phyloP scores from a whole-genome alignment of 495 filamentous ascomycete genomes.

The Sphaerosporella brunnea region DNA sequence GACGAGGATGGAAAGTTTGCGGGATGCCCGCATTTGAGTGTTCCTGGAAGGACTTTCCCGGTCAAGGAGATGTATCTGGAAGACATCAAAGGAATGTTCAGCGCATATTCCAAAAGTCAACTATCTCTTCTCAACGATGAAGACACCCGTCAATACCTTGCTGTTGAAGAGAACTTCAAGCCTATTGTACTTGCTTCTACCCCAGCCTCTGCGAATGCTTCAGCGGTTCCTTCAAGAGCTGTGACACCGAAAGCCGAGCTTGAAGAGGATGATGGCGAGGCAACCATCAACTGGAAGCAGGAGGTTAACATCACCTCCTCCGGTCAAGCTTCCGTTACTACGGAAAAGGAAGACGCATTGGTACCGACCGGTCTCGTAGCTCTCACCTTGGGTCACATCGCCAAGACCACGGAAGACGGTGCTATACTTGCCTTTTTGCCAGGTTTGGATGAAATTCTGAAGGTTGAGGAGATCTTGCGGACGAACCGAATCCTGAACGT shows the following conservation, averaged over 20 bases:
- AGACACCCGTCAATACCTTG: constrained; percentile 27
- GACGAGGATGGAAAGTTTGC: constrained; percentile 21
- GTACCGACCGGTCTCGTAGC: constrained; percentile 35
- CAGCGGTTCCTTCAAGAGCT: constrained; percentile 18
- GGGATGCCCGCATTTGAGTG: constrained; percentile 35
- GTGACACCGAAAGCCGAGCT: constrained; percentile 9
- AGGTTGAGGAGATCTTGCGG: constrained; percentile 27
- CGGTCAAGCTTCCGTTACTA: constrained; percentile 21
- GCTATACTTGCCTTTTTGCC: constrained; percentile 43
- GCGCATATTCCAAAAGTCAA: constrained; percentile 15
- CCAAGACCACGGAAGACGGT: constrained; percentile 32
- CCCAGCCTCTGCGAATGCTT: constrained; percentile 14
- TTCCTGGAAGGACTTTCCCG: constrained; percentile 40
- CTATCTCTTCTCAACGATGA: constrained; percentile 25
- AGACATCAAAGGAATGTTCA: constrained; percentile 31
- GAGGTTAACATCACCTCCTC: constrained; percentile 24
- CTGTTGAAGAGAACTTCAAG: constrained; percentile 24
- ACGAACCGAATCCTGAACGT: constrained; percentile 25
- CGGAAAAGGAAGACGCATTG: constrained; percentile 30
- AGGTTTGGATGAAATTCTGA: constrained; percentile 36
- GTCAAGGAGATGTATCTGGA: constrained; percentile 38
- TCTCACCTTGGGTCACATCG: constrained; percentile 35
- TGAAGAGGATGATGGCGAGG: constrained; percentile 21
- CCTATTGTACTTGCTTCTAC: constrained; percentile 9
- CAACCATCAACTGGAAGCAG: constrained; percentile 34